Percentiles rank a stretch among this genome's conserved stretches.
Conservation (phyloP, 1,139 yeast genomes). For the Geotrichum bryndzae region DNA sequence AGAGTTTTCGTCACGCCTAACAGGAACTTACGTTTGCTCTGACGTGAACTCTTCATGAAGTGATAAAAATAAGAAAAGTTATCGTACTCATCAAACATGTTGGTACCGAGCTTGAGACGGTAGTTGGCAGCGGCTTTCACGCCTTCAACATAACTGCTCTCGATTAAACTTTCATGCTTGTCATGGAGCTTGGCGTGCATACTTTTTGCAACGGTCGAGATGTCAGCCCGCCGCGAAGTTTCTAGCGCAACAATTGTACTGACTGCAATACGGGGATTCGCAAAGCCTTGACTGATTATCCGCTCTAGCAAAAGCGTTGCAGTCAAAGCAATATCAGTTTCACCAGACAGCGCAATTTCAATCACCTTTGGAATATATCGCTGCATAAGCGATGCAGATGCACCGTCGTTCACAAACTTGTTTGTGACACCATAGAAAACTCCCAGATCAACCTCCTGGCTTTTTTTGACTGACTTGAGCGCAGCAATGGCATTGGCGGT, state of each 20-base stretch:
- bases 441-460: slow-evolving; percentile 41
- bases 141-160: slow-evolving; percentile 59
- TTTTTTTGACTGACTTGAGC: slow-evolving; percentile 30
- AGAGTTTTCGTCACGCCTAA: slow-evolving; percentile 36
- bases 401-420: slow-evolving; percentile 54
- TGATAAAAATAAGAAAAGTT: slow-evolving; percentile 39
- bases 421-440: slow-evolving; percentile 50
- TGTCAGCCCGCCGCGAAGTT: slow-evolving; percentile 44
- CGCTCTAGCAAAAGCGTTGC: slow-evolving; percentile 52
- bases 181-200: slow-evolving; percentile 53
- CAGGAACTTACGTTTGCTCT: slow-evolving; percentile 46
- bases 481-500: slow-evolving; percentile 42
- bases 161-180: slow-evolving; percentile 66
- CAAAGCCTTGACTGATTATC: slow-evolving; percentile 59
- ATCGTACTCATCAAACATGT: slow-evolving; percentile 19
- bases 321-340: slow-evolving; percentile 42
- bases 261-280: slow-evolving; percentile 62
- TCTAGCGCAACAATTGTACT: slow-evolving; percentile 60
- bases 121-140: slow-evolving; percentile 50
- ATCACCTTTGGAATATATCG: slow-evolving; percentile 50
- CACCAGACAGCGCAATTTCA: slow-evolving; percentile 44
- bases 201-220: slow-evolving; percentile 46
- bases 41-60: slow-evolving; percentile 41
- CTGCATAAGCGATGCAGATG: slow-evolving; percentile 66
- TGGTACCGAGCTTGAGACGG: slow-evolving; percentile 32